These are phyloP conservation scores for Hypoxylon rubiginosum DNA, from an alignment of 2,329 filamentous ascomycete species.

Conservation along the genomic window DNA sequence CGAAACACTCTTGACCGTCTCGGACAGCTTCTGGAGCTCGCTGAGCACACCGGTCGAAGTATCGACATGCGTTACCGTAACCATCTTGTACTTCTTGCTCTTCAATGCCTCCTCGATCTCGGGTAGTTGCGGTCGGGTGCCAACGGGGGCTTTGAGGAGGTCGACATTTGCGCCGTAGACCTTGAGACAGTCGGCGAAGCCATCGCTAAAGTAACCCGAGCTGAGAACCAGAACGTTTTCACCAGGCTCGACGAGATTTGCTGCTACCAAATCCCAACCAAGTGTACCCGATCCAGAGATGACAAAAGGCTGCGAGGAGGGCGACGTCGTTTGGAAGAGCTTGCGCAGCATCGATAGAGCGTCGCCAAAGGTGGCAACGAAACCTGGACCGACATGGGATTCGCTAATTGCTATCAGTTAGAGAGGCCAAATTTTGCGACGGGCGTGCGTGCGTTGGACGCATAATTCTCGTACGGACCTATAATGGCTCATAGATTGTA, in stretches of 20 bases:
- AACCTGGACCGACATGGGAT: constrained; percentile 90
- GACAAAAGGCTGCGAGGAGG: constrained; percentile 89
- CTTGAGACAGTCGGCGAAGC: constrained; percentile 90
- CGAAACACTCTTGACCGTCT: constrained; percentile 86
- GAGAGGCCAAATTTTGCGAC: constrained; percentile 8
- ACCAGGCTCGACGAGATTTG: constrained; percentile 89
- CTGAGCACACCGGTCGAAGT: constrained; percentile 96
- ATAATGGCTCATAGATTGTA: constrained; percentile 95
- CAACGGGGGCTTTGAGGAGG: constrained; percentile 89
- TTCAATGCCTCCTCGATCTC: constrained; percentile 91
- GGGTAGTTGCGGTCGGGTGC: constrained; percentile 85
- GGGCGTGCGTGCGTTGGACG: neutral
- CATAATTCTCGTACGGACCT: constrained; percentile 68
- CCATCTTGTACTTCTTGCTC: constrained; percentile 91
- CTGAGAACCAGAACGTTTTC: constrained; percentile 94
- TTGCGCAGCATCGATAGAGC: constrained; percentile 88
- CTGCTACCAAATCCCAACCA: constrained; percentile 96
- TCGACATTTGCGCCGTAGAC: constrained; percentile 93
- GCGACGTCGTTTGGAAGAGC: constrained; percentile 91
- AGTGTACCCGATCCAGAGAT: constrained; percentile 95
- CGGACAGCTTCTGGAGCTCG: constrained; percentile 86
- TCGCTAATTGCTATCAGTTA: constrained; percentile 69
- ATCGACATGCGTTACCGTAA: constrained; percentile 97
- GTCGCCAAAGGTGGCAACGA: constrained; percentile 92
- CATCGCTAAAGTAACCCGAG: constrained; percentile 97